Evolutionary conservation across 108 stramenopile species (phyloP), one percentile per base, ranked within the genome.

Genomic region (Nitzschia sp.): DNA sequence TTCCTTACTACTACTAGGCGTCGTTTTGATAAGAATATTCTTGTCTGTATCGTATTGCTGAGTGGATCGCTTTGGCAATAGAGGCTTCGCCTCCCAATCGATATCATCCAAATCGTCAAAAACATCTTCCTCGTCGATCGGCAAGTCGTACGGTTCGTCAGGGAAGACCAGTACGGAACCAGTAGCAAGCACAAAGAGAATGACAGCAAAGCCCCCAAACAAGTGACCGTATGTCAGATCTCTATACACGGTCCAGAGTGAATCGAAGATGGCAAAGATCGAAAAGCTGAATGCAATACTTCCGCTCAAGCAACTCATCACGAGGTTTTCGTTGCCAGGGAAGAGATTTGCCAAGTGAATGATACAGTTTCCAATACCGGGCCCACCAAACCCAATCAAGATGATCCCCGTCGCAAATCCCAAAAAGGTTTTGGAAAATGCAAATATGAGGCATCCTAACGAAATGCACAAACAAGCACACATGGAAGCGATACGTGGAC

Each of bases 331-430:
- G 26, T 58, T 67, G 3, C 58, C 56, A 27, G 75, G 76, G 57
- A 77, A 81, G 0, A 81, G 58, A 53, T 81, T 81, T 17, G 75
- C 47, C 17, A 81, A 0, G 47, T 81, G 80, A 45, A 81, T 53
- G 26, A 77, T 69, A 8, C 60, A 53, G 26, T 45, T 30, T 8
- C 36, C 33, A 13, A 81, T 52, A 5, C 80, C 80, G 2, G 80
- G 80, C 0, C 75, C 75, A 0, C 76, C 80, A 41, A 81, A 73
- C 2, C 65, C 74, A 16, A 81, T 34, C 0, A 81, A 27, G 15
- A 53, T 21, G 1, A 35, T 26, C 17, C 59, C 78, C 13, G 60
- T 15, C 5, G 38, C 36, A 71, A 69, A 58, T 2, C 13, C 35
- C 8, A 15, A 27, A 21, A 61, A 68, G 19, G 41, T 11, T n/a